phyloP scores from a whole-genome alignment of 208 protist species.

The Wallacemonas sp. region DNA sequence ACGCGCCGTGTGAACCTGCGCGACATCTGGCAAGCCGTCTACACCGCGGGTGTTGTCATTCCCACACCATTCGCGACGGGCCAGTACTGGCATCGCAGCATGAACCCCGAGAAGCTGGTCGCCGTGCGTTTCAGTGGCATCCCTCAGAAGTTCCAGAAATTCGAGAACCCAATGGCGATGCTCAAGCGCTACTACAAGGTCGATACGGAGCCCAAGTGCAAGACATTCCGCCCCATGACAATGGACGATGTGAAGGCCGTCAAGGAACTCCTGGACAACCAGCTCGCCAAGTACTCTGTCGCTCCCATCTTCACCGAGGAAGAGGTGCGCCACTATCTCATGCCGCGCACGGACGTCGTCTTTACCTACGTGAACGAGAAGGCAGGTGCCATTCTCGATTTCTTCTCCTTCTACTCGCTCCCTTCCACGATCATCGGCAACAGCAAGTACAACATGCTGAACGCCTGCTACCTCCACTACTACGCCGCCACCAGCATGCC shows the following conservation, averaged over 20 bases:
- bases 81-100: conserved; percentile 96
- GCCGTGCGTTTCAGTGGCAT: conserved; percentile 76
- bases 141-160: conserved; percentile 56
- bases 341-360: conserved; percentile 94
- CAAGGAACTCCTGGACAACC: conserved; percentile 72
- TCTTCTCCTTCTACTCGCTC: conserved; percentile 97
- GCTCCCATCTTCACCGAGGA: conserved; percentile 89
- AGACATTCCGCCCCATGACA: conserved; percentile 78
- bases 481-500: conserved; percentile 91
- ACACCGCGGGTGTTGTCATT: conserved; percentile 97
- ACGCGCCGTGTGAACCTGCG: conserved; percentile 97
- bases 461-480: conserved; percentile 97
- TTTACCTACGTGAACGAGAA: conserved; percentile 95
- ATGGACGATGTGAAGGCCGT: conserved; percentile 79
- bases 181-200: conserved; percentile 75
- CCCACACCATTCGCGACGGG: conserved; percentile 95
- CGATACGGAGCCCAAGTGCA: conserved; percentile 47
- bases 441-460: conserved; percentile 91
- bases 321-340: conserved; percentile 96
- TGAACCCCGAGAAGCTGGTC: conserved; percentile 99
- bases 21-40: conserved; percentile 96
- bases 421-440: conserved; percentile 97
- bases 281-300: conserved; percentile 83
- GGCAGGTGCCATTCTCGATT: conserved; percentile 91
- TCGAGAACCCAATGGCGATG: conserved; percentile 85